phyloP scores from a whole-genome alignment of 192 early-diverging fungal species.

The Phycomyces blakesleeanus region DNA sequence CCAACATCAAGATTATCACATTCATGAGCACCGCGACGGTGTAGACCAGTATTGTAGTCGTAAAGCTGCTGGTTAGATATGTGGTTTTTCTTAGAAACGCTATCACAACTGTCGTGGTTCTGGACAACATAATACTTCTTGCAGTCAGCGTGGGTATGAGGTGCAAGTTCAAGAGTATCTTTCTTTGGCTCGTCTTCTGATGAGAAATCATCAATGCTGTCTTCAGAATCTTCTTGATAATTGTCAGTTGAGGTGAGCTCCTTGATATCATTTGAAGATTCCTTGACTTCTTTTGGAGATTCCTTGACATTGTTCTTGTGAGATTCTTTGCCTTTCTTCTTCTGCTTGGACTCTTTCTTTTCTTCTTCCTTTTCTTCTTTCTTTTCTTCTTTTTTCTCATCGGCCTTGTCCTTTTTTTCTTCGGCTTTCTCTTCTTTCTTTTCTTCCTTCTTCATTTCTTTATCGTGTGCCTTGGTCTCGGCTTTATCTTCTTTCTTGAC shows the following conservation, averaged over 20 bases:
- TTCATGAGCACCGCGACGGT: conserved; percentile 20
- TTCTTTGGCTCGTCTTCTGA: neutral
- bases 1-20: conserved; percentile 34
- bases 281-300: conserved; percentile 4
- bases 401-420: no score
- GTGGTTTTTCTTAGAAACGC: conserved; percentile 12
- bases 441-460: no score
- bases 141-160: conserved; percentile 22
- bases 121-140: conserved; percentile 22
- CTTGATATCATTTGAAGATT: conserved; percentile 2
- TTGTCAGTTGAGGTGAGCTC: no score
- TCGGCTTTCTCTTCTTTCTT: no score
- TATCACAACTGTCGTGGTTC: conserved; percentile 10
- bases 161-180: conserved; percentile 8
- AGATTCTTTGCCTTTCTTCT: neutral
- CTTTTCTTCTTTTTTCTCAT: no score
- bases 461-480: no score
- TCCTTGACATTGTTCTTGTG: conserved; percentile 4
- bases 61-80: conserved; percentile 17
- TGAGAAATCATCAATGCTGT: conserved; percentile 7
- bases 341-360: no score
- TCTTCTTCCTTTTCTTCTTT: no score
- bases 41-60: conserved; percentile 29
- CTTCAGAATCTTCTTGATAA: neutral
- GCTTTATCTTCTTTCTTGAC: no score